These are phyloP conservation scores for Chaetoceros tenuissimus DNA, from an alignment of 108 stramenopile species.

Conservation along the genomic window DNA sequence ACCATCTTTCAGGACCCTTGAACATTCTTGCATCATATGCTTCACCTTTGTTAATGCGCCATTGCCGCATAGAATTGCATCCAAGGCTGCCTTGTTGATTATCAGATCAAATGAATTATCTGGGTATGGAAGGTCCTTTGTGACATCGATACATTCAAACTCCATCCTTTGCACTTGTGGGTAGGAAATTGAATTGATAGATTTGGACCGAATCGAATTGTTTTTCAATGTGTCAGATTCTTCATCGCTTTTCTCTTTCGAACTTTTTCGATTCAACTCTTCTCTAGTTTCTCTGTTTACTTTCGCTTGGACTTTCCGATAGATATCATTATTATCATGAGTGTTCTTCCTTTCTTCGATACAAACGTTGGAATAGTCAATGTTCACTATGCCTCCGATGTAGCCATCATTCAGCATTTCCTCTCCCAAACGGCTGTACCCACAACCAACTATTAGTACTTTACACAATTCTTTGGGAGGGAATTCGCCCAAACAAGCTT, in stretches of 20 bases:
- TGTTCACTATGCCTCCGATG: constrained; percentile 41
- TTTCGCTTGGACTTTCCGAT: too few relatives aligned
- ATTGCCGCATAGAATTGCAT: constrained; percentile 54
- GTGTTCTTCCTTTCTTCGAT: constrained; percentile 56
- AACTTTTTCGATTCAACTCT: constrained; percentile 17
- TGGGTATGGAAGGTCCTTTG: constrained; percentile 42
- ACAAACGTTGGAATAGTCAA: constrained; percentile 68
- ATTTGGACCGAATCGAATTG: neutral
- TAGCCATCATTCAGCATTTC: constrained; percentile 62
- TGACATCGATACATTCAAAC: constrained; percentile 63
- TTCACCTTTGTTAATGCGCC: constrained; percentile 33
- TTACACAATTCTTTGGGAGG: constrained; percentile 37
- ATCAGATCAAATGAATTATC: constrained; percentile 75
- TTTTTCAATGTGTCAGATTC: neutral
- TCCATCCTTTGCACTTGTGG: constrained; percentile 25
- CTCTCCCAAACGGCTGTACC: constrained; percentile 53
- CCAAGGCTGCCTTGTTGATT: constrained; percentile 75
- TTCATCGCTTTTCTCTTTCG: neutral
- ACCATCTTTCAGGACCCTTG: constrained; percentile 39
- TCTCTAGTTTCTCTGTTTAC: too few relatives aligned
- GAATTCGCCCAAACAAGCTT: too few relatives aligned
- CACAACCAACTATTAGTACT: constrained; percentile 53
- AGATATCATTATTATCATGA: too few relatives aligned
- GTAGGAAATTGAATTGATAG: constrained; percentile 1
- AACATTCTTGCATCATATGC: constrained; percentile 41